Evolutionary conservation across 176 grass and related monocot species (phyloP), one percentile per base, ranked within the genome.

Genomic region (Thalia dealbata): DNA sequence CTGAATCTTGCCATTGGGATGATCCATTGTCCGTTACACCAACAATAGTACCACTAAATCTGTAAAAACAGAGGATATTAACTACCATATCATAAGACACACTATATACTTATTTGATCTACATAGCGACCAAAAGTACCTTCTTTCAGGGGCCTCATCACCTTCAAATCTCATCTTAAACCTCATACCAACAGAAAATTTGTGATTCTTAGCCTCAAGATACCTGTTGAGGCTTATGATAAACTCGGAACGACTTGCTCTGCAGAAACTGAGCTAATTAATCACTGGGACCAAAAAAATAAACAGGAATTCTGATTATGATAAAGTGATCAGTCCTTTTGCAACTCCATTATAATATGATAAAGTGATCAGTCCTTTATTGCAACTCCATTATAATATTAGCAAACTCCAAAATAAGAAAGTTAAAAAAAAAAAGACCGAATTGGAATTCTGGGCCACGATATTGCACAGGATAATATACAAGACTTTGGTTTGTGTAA

Each of bases 81-180:
- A 52, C 21, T 41, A 32, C 12, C 14, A 32, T 28, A 52, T 8
- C 15, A 54, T 12, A 50, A 8, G 25, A 10, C 26, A 51, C 15
- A 72, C 0, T 21, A 29, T 8, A 4, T 29, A 7, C 14, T 6
- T 19, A 4, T 72, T 52, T 32, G 14, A 54, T 6, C 15, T 35
- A 78, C 81, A 28, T 75, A 80, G 46, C 44, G 10, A 42, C 38
- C 76, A 68, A 67, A 62, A 38, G 23, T 84, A 93, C 95, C 87
- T 93, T 91, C 83, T 88, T 84, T 93, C 95, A 77, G 88, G 95
- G 75, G 87, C 63, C 56, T 99, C 95, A 52, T 99, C 95, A 6
- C 95, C 95, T 81, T 99, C 95, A 91, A 99, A 99, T 84, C 75
- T 88, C 95, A 99, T 99, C 74, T 81, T 87, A 78, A 99, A 99